Evolutionary conservation across 2,329 filamentous ascomycete species (phyloP).

Genomic region (Reticulascus tulasneorum): DNA sequence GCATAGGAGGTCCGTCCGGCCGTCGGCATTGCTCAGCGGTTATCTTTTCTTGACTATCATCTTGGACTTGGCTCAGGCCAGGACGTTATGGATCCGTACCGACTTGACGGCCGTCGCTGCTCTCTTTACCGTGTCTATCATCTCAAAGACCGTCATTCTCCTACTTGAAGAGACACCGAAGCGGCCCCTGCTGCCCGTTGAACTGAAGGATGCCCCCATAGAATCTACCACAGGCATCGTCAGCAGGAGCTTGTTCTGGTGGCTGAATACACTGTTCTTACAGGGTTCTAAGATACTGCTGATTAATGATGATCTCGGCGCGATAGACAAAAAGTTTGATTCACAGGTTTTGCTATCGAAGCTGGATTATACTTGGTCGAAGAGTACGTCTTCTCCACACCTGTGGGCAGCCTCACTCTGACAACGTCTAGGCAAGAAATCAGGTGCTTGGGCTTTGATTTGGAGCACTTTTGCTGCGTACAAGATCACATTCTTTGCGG

Average conservation of each 20-base stretch:
- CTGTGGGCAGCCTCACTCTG: neutral
- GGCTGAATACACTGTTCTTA: slow-evolving; percentile 27
- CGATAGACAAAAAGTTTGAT: slow-evolving; percentile 24
- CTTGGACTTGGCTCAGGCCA: slow-evolving; percentile 26
- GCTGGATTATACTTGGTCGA: slow-evolving; percentile 20
- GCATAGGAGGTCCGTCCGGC: slow-evolving; percentile 27
- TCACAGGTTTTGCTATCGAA: slow-evolving; percentile 15
- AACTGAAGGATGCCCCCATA: slow-evolving; percentile 16
- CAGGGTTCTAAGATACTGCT: slow-evolving; percentile 20
- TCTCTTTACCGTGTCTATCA: slow-evolving; percentile 22
- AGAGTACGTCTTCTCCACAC: slow-evolving; percentile 8
- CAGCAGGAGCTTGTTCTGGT: slow-evolving; percentile 31
- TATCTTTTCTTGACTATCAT: slow-evolving; percentile 28
- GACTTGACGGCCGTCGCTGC: slow-evolving; percentile 18
- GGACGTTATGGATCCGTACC: slow-evolving; percentile 29
- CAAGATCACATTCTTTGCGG: slow-evolving; percentile 24
- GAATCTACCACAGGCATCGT: slow-evolving; percentile 30
- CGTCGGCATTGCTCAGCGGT: slow-evolving; percentile 25
- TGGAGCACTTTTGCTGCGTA: slow-evolving; percentile 22
- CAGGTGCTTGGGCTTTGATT: slow-evolving; percentile 18
- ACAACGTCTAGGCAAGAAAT: slow-evolving; percentile 13
- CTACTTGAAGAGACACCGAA: slow-evolving; percentile 29
- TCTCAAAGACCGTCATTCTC: slow-evolving; percentile 23
- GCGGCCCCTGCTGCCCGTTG: slow-evolving; percentile 8
- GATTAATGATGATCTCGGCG: slow-evolving; percentile 19